Evolutionary conservation across 208 protist genomes (phyloP), one percentile per base, ranked within the genome.

Genomic region (Acanthamoeba lenticulata): DNA sequence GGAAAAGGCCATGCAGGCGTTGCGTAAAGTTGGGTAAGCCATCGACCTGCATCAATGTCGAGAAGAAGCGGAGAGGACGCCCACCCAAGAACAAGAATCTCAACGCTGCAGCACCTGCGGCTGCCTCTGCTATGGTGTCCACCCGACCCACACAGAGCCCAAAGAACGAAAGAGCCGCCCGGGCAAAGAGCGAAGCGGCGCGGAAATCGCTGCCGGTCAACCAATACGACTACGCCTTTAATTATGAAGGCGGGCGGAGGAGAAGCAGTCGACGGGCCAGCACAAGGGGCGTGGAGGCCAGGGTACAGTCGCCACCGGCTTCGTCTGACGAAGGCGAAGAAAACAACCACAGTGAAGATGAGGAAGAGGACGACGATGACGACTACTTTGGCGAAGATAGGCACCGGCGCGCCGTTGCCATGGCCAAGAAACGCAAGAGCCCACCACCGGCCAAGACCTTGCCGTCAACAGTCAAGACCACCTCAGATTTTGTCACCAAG

Each of bases 21-120:
- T 77, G 67, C 34, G 67, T 77, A n/a, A 77, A 77, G 67, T 11
- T 77, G 32, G 67, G 67, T n/a, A 77, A 77, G 34, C 67, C 67
- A 5, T 77, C 67, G 0, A 77, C 67, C 7, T 77, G 67, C 67
- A n/a, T 77, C 38, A 77, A 77, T 34, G 67, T 77, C 0, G 67
- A 77, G 34, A 77, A 77, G 67, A 77, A 77, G 67, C 5, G 67
- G 21, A 77, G 67, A 11, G 67, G 67, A 2, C 67, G 67, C 0
- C 67, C 67, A 29, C 67, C 67, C 19, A 77, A 77, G 38, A 77
- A 77, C 36, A 77, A 17, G 21, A 6, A n/a, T 27, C 34, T 5
- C 38, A 77, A 3, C 38, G 67, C 3, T 0, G 29, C 62, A 72
- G 38, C 34, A 4, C 3, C 67, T 11, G 34, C 13, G 34, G 27